Evolutionary conservation across 2,329 filamentous ascomycete species (phyloP), one percentile per base, ranked within the genome.

Genomic region (Pyricularia grisea): DNA sequence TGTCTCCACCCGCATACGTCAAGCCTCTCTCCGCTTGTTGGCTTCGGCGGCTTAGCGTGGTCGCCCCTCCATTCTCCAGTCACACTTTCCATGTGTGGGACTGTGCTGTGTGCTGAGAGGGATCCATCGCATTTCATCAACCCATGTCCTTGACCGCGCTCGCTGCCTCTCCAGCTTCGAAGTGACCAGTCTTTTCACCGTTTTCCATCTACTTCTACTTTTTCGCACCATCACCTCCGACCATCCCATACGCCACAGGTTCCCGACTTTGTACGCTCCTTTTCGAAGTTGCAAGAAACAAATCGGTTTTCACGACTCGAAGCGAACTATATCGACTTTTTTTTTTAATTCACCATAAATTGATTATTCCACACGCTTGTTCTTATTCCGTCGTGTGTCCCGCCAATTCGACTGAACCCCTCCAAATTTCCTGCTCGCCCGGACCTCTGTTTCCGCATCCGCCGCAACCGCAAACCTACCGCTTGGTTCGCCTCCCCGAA

Each of bases 41-140:
- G n/a, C 58, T 25, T 61, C 42, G 42, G 42, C 42, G 42, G 42
- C 42, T 66, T 42, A 36, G 65, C 30, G 30, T 42, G 30, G 33
- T 36, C 65, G 31, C 65, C 31, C 65, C 65, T 66, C 65, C 65
- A 66, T 66, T 27, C 23, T 66, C 36, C 33, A 36, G 30, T 66
- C 30, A 27, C 36, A 31, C 65, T 36, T 36, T 66, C 23, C 30
- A 33, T 66, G 65, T n/a, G 30, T 66, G 28, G 42, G 65, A 31
- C 27, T 30, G 63, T 33, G 31, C 17, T 65, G 65, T 50, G 33
- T n/a, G 65, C 20, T 27, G 58, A 61, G 25, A 25, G 58, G 58
- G n/a, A 61, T 61, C 58, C 58, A 61, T 61, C 25, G n/a, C n/a
- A 61, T 61, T 27, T 27, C 58, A 61, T 61, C 58, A 23, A 61